Percentiles rank a stretch among this genome's conserved stretches.
These are phyloP conservation scores for Fusarium annulatum DNA, from an alignment of 2,329 filamentous ascomycete species.

Conservation along the genomic window DNA sequence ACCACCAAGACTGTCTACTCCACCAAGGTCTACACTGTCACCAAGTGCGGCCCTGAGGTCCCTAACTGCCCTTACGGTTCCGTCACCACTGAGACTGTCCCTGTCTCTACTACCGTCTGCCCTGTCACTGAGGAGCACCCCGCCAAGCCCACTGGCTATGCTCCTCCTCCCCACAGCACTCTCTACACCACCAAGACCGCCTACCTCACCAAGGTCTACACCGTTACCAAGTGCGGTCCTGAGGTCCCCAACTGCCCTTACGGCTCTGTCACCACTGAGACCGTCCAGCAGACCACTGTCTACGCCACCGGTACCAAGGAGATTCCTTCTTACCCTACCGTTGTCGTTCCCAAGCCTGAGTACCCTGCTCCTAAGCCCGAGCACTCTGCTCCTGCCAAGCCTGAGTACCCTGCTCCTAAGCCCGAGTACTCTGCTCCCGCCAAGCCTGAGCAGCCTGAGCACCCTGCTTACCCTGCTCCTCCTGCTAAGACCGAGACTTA, in stretches of 20 bases:
- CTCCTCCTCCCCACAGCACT: constrained; percentile 35
- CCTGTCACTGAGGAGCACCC: constrained; percentile 25
- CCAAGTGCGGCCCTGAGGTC: constrained; percentile 44
- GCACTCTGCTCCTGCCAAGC: constrained; percentile 8
- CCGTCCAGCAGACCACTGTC: constrained; percentile 20
- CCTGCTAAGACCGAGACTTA: constrained; percentile 20
- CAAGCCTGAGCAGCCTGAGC: constrained; percentile 13
- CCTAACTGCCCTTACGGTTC: constrained; percentile 47
- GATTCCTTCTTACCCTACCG: constrained; percentile 36
- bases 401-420: constrained; percentile 17
- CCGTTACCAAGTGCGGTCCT: constrained; percentile 48
- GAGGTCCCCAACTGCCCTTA: constrained; percentile 47
- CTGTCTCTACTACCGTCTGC: constrained; percentile 12
- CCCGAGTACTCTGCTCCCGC: constrained; percentile 21
- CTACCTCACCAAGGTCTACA: constrained; percentile 49
- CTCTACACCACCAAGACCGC: constrained; percentile 48
- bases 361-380: constrained; percentile 1
- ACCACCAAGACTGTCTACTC: constrained; percentile 43
- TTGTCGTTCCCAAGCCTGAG: constrained; percentile 27
- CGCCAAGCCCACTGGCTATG: constrained; percentile 26
- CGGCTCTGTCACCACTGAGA: constrained; percentile 46
- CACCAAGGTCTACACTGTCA: constrained; percentile 49
- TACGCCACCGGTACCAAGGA: constrained; percentile 28
- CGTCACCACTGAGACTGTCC: constrained; percentile 40
- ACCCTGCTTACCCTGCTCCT: constrained; percentile 18